phyloP scores from a whole-genome alignment of 495 filamentous ascomycete species.

The Penicillium chermesinum region DNA sequence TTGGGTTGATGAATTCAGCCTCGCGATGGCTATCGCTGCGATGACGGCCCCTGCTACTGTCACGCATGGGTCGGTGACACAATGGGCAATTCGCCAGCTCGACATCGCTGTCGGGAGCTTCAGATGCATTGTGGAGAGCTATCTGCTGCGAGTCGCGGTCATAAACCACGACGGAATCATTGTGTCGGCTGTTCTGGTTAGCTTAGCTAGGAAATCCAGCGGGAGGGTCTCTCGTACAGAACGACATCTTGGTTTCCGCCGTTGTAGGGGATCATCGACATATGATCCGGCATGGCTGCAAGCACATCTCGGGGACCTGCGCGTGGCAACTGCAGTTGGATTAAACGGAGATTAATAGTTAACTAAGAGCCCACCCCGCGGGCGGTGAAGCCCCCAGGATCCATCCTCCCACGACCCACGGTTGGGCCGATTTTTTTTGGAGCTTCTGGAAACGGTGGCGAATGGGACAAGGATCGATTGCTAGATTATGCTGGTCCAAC shows the following conservation, averaged over 20 bases:
- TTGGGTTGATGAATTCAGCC: slow-evolving; percentile 74
- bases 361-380: slow-evolving; percentile 2
- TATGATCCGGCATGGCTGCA: slow-evolving; percentile 34
- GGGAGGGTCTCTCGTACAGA: slow-evolving; percentile 32
- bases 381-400: slow-evolving; percentile 15
- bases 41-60: slow-evolving; percentile 35
- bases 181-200: slow-evolving; percentile 63
- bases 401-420: no score
- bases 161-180: slow-evolving; percentile 85
- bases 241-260: slow-evolving; percentile 47
- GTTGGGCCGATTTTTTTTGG: no score
- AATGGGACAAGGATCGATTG: no score
- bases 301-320: slow-evolving; percentile 3
- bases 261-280: slow-evolving; percentile 46
- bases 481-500: no score
- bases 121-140: slow-evolving; percentile 62
- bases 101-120: slow-evolving; percentile 31
- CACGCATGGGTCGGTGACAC: slow-evolving; percentile 74
- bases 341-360: not conserved
- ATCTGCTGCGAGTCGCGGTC: slow-evolving; percentile 82
- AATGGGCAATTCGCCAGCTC: slow-evolving; percentile 72
- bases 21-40: slow-evolving; percentile 33
- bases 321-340: slow-evolving; percentile 5
- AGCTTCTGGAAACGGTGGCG: no score
- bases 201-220: not conserved